Conservation (phyloP, 2,329 filamentous ascomycete genomes). For the Monosporascus sp. region DNA sequence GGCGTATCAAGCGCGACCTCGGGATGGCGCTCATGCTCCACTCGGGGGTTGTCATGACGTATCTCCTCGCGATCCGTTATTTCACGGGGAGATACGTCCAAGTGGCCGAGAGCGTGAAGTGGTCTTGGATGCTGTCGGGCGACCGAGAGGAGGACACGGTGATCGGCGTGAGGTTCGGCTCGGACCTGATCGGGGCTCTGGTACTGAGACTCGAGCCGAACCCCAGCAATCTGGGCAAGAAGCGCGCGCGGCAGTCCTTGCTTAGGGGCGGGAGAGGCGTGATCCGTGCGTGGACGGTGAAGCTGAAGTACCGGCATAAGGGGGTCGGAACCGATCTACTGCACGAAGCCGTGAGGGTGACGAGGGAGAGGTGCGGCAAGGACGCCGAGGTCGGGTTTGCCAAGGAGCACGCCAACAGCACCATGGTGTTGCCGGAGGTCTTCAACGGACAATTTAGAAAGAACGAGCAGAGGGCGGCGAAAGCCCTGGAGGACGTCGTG, state of each 20-base stretch:
- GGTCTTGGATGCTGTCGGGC: slow-evolving; percentile 53
- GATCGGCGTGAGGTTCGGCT: slow-evolving; percentile 62
- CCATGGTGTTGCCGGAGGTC: slow-evolving; percentile 53
- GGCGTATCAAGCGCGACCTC: slow-evolving; percentile 41
- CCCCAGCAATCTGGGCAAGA: slow-evolving; percentile 13
- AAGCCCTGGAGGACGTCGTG: slow-evolving; percentile 45
- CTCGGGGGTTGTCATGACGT: slow-evolving; percentile 57
- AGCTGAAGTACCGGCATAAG: slow-evolving; percentile 59
- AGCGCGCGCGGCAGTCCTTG: slow-evolving; percentile 26
- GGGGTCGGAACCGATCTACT: slow-evolving; percentile 70
- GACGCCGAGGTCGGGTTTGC: slow-evolving; percentile 68
- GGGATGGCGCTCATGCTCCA: slow-evolving; percentile 52
- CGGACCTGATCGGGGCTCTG: slow-evolving; percentile 64
- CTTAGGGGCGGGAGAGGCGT: slow-evolving; percentile 59
- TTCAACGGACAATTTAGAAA: slow-evolving; percentile 58
- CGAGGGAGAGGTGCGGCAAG: slow-evolving; percentile 62
- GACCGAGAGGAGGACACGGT: slow-evolving; percentile 48
- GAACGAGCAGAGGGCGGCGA: slow-evolving; percentile 53
- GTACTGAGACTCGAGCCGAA: slow-evolving; percentile 59
- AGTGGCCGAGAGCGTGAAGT: slow-evolving; percentile 55
- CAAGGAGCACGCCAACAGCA: slow-evolving; percentile 69
- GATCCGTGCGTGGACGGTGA: slow-evolving; percentile 79
- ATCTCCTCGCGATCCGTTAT: slow-evolving; percentile 56
- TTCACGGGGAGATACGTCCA: slow-evolving; percentile 56
- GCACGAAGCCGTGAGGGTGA: slow-evolving; percentile 63